These are phyloP conservation scores for Aureobasidium sp. DNA, from an alignment of 2,329 filamentous ascomycete genomes.

Conservation along the genomic window DNA sequence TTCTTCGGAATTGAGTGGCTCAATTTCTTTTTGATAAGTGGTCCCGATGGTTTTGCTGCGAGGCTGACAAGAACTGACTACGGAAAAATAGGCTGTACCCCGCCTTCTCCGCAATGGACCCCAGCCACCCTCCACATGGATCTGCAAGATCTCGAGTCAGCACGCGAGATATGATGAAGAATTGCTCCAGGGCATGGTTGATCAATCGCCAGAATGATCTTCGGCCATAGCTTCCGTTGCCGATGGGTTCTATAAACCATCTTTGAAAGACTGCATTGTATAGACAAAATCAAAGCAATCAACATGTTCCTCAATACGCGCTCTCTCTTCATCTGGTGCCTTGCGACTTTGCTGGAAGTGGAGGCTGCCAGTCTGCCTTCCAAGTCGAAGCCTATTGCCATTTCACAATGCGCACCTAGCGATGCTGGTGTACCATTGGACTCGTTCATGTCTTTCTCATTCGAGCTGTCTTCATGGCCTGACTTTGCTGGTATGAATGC, in stretches of 20 bases:
- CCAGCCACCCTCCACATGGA: background rate
- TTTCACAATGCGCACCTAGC: background rate
- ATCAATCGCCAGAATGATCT: background rate
- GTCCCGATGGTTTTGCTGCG: constrained; percentile 6
- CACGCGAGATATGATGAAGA: background rate
- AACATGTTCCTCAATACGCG: background rate
- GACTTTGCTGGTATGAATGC: constrained; percentile 38
- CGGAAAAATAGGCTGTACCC: background rate
- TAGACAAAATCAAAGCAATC: background rate
- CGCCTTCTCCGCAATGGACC: background rate
- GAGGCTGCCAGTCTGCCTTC: background rate
- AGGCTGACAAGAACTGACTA: constrained; percentile 19
- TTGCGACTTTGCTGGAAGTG: background rate
- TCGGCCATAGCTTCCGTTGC: background rate
- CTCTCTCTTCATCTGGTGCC: background rate
- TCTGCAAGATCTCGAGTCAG: background rate
- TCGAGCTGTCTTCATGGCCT: constrained; percentile 44
- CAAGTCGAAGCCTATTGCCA: background rate
- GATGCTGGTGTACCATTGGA: constrained; percentile 26
- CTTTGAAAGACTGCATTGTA: background rate
- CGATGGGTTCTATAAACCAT: background rate
- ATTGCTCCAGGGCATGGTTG: background rate
- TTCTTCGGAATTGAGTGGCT: constrained; percentile 20
- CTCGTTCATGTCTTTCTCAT: constrained; percentile 44
- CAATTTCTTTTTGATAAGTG: constrained; percentile 33